Evolutionary conservation across 805 yeast species (phyloP), one percentile per base, ranked within the genome.

Genomic region (Yamadazyma takamatsuzukensis): DNA sequence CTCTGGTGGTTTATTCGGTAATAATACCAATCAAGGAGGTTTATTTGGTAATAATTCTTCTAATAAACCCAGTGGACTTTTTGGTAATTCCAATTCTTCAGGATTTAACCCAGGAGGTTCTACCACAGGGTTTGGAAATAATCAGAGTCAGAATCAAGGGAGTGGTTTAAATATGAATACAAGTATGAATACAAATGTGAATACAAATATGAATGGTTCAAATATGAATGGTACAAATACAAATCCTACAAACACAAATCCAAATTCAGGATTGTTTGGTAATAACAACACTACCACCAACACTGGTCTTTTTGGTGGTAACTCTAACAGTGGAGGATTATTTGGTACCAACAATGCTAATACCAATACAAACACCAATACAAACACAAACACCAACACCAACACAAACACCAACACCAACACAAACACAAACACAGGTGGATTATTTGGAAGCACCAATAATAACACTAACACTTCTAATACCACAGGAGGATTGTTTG

Each of bases 401-500:
- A 31, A 25, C 15, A 12, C 27, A 7, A 13, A 8, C 23, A 22
- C 10, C 24, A 13, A 13, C 15, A 18, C 9, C 15, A 23, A 8
- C 24, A 23, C 21, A 11, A 15, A 6, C 18, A 29, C 32, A 11
- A 8, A 6, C 22, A n/a, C 22, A 12, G 24, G 33, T 3, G 43
- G 43, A 33, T 33, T 44, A n/a, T 54, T 53, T 35, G 57, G 50
- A 9, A 18, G 25, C 25, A 29, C 30, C n/a, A 27, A 28, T 12
- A 6, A 22, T 4, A 27, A 14, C 23, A 29, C 25, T 16, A 19
- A 45, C 19, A 18, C 29, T 37, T 17, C 25, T 10, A 30, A 30
- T 16, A 15, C 36, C 12, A 21, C 57, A 7, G 64, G 56, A 15
- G 60, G 64, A 12, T 39, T 54, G n/a, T 56, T 65, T 40, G 68